Evolutionary conservation across 2,329 filamentous ascomycete species (phyloP), one percentile per base, ranked within the genome.

Genomic region (Mycocentrospora acerina): DNA sequence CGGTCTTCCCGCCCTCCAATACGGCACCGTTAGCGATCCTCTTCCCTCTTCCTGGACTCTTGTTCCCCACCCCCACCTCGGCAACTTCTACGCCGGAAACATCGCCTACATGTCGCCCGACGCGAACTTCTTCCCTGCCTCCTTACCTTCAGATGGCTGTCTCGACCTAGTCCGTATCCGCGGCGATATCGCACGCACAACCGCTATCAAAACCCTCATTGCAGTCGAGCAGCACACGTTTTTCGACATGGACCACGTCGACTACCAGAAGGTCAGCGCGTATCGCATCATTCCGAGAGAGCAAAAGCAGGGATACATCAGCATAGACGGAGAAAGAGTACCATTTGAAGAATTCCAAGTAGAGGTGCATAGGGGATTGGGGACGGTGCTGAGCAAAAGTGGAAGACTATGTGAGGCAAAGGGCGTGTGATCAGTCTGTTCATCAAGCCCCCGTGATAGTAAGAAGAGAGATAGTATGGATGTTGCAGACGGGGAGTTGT

Each of bases 41-140:
- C 64, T 97, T 1, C 90, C 90, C 0, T 71, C 79, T 2, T 85
- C 80, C 30, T 98, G 93, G 90, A 77, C 86, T 44, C 71, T 85
- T 14, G 71, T 86, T 3, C 80, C 86, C 1, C 79, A 86, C 47
- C 82, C 93, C 46, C 88, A 85, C 19, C 73, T 98, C 38, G 90
- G 90, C 31, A 96, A 88, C 59, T 95, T 98, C 65, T 97, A 94
- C 69, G 87, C 85, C 22, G 93, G 93, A 46, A 98, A 96, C 64
- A 94, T 97, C 85, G 82, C 86, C 16, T 94, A 86, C 67, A 91
- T 98, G 88, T 84, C 90, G 0, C 78, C 88, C 10, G 85, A 91
- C 49, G 78, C 84, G 42, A 89, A 90, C 59, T 95, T 97, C 72
- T 98, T 95, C 75, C 76, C 88, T 17, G 85, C 88, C 1, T 80